Base-by-base conservation (phyloP, 2,329 filamentous ascomycete genomes). In the Hypoxylon rubiginosum region DNA sequence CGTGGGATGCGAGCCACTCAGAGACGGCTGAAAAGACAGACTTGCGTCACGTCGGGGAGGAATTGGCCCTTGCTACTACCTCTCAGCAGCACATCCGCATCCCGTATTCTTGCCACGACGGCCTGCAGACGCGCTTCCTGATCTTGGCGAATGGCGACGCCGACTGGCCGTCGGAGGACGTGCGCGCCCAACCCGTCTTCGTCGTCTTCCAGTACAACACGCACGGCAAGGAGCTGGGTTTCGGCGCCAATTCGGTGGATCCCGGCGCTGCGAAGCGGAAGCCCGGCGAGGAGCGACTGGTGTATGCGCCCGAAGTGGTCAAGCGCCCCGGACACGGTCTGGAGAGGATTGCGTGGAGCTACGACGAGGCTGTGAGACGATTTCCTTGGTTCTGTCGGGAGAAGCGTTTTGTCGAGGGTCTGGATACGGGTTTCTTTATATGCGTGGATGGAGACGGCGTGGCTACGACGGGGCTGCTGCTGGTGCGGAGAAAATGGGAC, bases 331-430 rank as follows among this genome's bases (percentile, higher is more conserved):
- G 41, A 45, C 36, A 51, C 6, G 59, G 63, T 28, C 34, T 52
- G 28, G 62, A 65, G 34, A 61, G 21, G 9, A 48, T 63, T 15
- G 32, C 6, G 17, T 67, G 66, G 66, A 59, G 21, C 34, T 69
- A 58, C 36, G 53, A 64, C 24, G 64, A 69, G 50, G 64, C 63
- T 11, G 63, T 67, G 54, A 58, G 41, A 51, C 43, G 59, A 28
- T 69, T 69, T 26, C 66, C 66, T 53, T 67, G 60, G 66, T 61
- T 69, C 11, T 69, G 64, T 19, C 36, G 55, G 13, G 51, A 63
- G 59, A 57, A 56, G 36, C 58, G 63, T 1, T 69, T 69, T 24
- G 15, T 41, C 6, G 36, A 69, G 59, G 63, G 59, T 6, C 51
- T 66, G 26, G 63, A 69, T 26, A 69, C 15, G 17, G 2, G 2